Evolutionary conservation across 2,329 filamentous ascomycete species (phyloP).

Genomic region (Sclerotiophoma versabilis): DNA sequence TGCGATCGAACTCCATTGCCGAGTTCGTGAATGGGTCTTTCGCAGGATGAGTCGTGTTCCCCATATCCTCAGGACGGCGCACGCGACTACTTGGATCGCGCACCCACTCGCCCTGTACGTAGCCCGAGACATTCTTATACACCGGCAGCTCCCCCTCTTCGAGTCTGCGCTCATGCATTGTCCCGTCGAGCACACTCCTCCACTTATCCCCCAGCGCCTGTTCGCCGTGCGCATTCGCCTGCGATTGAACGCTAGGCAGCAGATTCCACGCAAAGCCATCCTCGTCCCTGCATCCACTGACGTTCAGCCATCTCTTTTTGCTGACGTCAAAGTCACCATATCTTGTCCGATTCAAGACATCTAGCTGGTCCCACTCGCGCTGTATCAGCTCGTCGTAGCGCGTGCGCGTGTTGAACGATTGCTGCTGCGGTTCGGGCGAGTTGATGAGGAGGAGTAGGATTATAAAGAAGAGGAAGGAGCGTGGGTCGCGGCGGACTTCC

Average conservation of each 20-base stretch:
- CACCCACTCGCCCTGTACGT: constrained; percentile 78
- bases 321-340: constrained; percentile 59
- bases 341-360: constrained; percentile 47
- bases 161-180: constrained; percentile 23
- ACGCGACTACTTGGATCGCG: constrained; percentile 60
- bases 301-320: constrained; percentile 57
- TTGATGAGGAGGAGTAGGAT: constrained; percentile 49
- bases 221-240: constrained; percentile 52
- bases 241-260: constrained; percentile 69
- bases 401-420: constrained; percentile 40
- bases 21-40: constrained; percentile 69
- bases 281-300: constrained; percentile 77
- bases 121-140: constrained; percentile 83
- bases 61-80: constrained; percentile 56
- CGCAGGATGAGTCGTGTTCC: constrained; percentile 65
- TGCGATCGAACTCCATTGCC: constrained; percentile 71
- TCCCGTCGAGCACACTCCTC: constrained; percentile 49
- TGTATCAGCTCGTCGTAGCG: constrained; percentile 57
- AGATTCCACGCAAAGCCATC: constrained; percentile 83
- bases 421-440: constrained; percentile 46
- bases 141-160: constrained; percentile 59
- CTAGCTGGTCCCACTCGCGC: constrained; percentile 60
- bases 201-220: constrained; percentile 55
- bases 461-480: constrained; percentile 48
- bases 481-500: constrained; percentile 47